Evolutionary conservation across 2,329 filamentous ascomycete genomes (phyloP).

Genomic region (Raffaelea deltoideospora): DNA sequence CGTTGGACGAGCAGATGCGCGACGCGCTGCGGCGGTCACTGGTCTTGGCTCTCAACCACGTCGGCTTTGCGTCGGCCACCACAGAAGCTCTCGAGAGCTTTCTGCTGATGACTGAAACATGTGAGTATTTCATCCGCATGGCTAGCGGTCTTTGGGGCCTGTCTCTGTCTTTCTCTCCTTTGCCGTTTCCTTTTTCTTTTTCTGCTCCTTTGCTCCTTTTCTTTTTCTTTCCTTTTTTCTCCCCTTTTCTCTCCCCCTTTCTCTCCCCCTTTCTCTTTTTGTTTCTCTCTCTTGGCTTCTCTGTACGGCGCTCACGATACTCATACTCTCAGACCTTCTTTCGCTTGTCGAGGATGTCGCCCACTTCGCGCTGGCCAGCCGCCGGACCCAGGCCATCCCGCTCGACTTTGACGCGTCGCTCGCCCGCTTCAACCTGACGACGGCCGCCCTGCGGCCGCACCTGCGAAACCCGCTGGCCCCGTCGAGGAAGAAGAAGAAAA

Average conservation of each 20-base stretch:
- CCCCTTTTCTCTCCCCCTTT: not conserved
- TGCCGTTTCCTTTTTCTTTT: no score
- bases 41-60: slow-evolving; percentile 36
- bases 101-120: slow-evolving; percentile 37
- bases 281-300: no score
- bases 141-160: no score
- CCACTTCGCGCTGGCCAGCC: slow-evolving; percentile 28
- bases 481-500: no score
- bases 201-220: no score
- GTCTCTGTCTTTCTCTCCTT: no score
- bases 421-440: slow-evolving; percentile 33
- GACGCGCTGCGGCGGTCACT: slow-evolving; percentile 38
- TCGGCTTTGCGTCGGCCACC: slow-evolving; percentile 41
- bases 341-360: slow-evolving; percentile 34
- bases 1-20: slow-evolving; percentile 19
- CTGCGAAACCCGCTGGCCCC: slow-evolving; percentile 34
- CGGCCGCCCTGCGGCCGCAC: slow-evolving; percentile 38
- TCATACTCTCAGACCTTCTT: slow-evolving; percentile 28
- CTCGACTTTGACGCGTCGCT: slow-evolving; percentile 41
- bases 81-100: slow-evolving; percentile 45
- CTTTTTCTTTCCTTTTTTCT: no score
- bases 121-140: no score
- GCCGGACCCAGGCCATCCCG: slow-evolving; percentile 37
- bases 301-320: no score
- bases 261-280: slow-evolving; percentile 2